Evolutionary conservation across 2,329 filamentous ascomycete species (phyloP).

Genomic region (Fusarium sp.): DNA sequence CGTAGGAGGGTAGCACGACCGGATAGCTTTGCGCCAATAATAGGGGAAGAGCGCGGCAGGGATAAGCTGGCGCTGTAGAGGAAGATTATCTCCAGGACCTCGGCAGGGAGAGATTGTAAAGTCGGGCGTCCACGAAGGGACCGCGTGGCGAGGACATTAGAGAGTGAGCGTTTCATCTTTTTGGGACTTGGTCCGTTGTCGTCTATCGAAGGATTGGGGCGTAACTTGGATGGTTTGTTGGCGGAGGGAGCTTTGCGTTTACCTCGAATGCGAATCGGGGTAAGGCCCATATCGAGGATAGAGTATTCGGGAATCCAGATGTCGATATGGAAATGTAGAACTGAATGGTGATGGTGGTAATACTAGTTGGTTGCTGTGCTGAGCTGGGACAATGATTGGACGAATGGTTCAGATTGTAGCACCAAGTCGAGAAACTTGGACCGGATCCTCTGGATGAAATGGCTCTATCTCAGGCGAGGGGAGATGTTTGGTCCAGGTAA

Average conservation of each 20-base stretch:
- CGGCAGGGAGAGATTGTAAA: constrained; percentile 59
- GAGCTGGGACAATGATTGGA: not conserved
- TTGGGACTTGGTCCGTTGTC: constrained; percentile 22
- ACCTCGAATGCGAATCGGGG: constrained; percentile 61
- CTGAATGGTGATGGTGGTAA: not conserved
- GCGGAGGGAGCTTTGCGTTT: constrained; percentile 58
- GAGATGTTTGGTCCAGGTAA: not conserved
- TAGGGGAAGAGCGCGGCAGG: constrained; percentile 58
- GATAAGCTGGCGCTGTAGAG: constrained; percentile 62
- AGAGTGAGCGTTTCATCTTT: constrained; percentile 46
- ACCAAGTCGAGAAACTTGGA: not conserved
- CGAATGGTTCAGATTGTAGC: not conserved
- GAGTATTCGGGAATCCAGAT: not conserved
- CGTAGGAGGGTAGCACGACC: constrained; percentile 51
- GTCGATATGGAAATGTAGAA: not conserved
- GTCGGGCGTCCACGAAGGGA: constrained; percentile 39
- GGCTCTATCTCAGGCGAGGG: not conserved
- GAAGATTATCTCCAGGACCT: constrained; percentile 66
- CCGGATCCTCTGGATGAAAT: not conserved
- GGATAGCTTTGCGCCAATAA: constrained; percentile 62
- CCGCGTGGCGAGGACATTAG: constrained; percentile 46
- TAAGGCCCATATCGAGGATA: constrained; percentile 56
- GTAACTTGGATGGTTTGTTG: constrained; percentile 19
- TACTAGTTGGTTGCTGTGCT: not conserved
- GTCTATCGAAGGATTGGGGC: not conserved